Conservation (phyloP, 768 basidiomycete genomes). For the Suillus paluster region DNA sequence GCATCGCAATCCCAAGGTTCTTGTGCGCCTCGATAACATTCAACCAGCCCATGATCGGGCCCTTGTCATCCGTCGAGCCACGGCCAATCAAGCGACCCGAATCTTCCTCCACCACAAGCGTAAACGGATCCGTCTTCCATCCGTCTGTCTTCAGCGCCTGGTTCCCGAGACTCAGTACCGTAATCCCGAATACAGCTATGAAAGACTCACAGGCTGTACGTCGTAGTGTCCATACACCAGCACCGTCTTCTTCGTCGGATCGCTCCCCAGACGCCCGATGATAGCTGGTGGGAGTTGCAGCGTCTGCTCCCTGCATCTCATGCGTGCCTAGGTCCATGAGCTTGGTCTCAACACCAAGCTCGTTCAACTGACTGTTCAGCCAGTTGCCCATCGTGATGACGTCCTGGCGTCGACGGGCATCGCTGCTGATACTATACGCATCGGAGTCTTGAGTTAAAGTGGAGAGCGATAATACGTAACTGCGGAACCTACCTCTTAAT, state of each 20-base stretch:
- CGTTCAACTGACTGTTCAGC: slow-evolving; percentile 72
- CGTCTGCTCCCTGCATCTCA: slow-evolving; percentile 66
- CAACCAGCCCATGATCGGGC: slow-evolving; percentile 86
- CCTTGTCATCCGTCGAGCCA: slow-evolving; percentile 91
- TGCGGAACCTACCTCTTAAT: slow-evolving; percentile 66
- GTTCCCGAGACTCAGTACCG: background rate
- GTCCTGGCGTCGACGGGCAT: slow-evolving; percentile 70
- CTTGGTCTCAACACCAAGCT: slow-evolving; percentile 79
- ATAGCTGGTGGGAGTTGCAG: slow-evolving; percentile 82
- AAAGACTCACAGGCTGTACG: slow-evolving; percentile 78
- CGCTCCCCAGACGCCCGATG: slow-evolving; percentile 79
- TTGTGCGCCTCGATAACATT: slow-evolving; percentile 87
- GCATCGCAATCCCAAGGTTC: slow-evolving; percentile 66
- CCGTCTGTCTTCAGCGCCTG: slow-evolving; percentile 66
- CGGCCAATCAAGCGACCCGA: slow-evolving; percentile 77
- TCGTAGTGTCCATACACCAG: slow-evolving; percentile 95
- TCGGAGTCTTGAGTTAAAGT: slow-evolving; percentile 4
- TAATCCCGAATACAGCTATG: background rate
- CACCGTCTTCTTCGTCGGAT: slow-evolving; percentile 91
- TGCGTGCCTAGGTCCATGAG: slow-evolving; percentile 81
- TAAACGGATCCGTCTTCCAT: slow-evolving; percentile 89
- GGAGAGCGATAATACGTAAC: slow-evolving; percentile 3
- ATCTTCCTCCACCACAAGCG: slow-evolving; percentile 53
- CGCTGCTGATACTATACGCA: slow-evolving; percentile 63
- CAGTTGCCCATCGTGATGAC: slow-evolving; percentile 88